Evolutionary conservation across 2,329 filamentous ascomycete genomes (phyloP).

Genomic region (Aspergillus brunneoviolaceus): DNA sequence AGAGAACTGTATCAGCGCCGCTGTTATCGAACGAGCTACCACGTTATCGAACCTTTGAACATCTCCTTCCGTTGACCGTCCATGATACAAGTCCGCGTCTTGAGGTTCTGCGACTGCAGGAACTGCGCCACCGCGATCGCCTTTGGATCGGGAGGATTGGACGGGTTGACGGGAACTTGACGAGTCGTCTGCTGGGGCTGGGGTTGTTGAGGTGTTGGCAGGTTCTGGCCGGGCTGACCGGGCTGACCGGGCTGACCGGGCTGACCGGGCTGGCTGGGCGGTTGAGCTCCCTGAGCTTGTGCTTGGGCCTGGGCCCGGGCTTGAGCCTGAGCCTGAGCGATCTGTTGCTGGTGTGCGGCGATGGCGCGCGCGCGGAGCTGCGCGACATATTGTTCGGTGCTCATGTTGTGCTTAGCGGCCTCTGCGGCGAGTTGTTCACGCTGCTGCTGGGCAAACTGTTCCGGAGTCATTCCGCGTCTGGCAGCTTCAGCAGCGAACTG

Average conservation of each 20-base stretch:
- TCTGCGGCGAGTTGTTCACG: constrained; percentile 47
- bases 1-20: constrained; percentile 7
- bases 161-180: constrained; percentile 49
- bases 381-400: constrained; percentile 51
- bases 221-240: constrained; percentile 36
- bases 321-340: constrained; percentile 36
- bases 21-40: not conserved
- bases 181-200: constrained; percentile 37
- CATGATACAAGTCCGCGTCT: constrained; percentile 85
- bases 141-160: constrained; percentile 75
- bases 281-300: constrained; percentile 12
- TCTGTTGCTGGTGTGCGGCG: constrained; percentile 42
- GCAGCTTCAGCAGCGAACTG: constrained; percentile 80
- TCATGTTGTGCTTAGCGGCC: constrained; percentile 52
- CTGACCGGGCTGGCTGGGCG: constrained; percentile 16
- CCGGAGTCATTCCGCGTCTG: constrained; percentile 79
- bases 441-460: constrained; percentile 71
- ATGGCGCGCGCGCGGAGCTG: constrained; percentile 50
- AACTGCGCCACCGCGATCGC: constrained; percentile 89
- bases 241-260: constrained; percentile 29
- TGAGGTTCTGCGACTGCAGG: constrained; percentile 78
- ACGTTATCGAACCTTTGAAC: constrained; percentile 71
- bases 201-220: constrained; percentile 38
- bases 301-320: constrained; percentile 7
- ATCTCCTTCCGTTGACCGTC: constrained; percentile 97